Percentiles rank a stretch among this genome's conserved stretches.
Conservation (phyloP, 2,329 filamentous ascomycete species). For the Coniochaeta sp. region DNA sequence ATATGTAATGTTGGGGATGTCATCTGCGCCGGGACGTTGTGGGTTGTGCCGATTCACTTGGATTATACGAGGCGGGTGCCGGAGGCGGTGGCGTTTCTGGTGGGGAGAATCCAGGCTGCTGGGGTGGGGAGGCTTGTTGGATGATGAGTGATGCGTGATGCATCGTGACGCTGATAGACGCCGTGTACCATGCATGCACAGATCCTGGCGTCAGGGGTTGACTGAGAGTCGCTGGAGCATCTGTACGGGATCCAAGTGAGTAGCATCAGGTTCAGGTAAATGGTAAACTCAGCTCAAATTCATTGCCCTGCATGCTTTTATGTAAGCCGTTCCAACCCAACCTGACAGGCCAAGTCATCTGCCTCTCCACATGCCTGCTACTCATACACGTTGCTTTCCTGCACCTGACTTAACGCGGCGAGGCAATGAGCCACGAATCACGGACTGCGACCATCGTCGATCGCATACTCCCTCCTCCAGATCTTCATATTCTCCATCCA, state of each 20-base stretch:
- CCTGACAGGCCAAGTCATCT: neutral
- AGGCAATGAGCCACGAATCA: too few relatives aligned
- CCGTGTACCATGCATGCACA: too few relatives aligned
- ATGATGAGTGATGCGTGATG: neutral
- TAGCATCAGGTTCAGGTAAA: too few relatives aligned
- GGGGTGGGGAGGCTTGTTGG: neutral
- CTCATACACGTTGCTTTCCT: neutral
- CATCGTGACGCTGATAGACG: too few relatives aligned
- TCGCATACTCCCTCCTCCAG: too few relatives aligned
- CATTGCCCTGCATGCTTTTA: too few relatives aligned
- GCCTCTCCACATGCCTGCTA: neutral
- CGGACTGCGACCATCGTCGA: too few relatives aligned
- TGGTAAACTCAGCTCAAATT: too few relatives aligned
- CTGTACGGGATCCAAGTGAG: too few relatives aligned
- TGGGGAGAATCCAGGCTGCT: neutral
- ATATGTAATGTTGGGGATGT: constrained; percentile 9
- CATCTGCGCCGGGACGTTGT: constrained; percentile 8
- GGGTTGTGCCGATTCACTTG: constrained; percentile 5
- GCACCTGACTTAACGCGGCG: neutral
- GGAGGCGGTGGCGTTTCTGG: constrained; percentile 8
- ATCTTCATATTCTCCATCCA: too few relatives aligned
- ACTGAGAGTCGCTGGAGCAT: too few relatives aligned
- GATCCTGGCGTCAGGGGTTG: too few relatives aligned
- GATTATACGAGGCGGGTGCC: constrained; percentile 6
- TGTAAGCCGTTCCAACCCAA: neutral